phyloP scores from a whole-genome alignment of 441 rosid genomes.

The Codiaeum variegatum region DNA sequence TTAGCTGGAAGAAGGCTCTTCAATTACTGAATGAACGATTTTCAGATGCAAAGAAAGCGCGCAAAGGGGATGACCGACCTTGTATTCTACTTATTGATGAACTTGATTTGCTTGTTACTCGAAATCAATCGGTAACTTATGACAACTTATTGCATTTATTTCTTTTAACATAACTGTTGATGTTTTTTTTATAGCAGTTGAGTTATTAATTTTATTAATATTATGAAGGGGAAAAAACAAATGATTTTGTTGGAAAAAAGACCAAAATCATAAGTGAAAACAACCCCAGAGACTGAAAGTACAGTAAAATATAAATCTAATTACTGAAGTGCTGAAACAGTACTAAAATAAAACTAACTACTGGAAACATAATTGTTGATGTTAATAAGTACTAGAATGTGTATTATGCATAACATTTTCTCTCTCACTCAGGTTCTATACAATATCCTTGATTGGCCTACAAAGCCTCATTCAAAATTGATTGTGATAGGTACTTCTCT shows the following conservation, averaged over 20 bases:
- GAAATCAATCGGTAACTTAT: slow-evolving; percentile 82
- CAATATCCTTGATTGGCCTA: slow-evolving; percentile 96
- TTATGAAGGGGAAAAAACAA: too few species aligned
- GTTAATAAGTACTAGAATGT: slow-evolving; percentile 4
- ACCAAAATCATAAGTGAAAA: too few species aligned
- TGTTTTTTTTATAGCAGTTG: too few species aligned
- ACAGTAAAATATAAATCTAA: too few species aligned
- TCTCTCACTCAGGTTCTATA: slow-evolving; percentile 55
- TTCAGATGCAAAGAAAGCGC: slow-evolving; percentile 56
- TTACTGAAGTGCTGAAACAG: too few species aligned
- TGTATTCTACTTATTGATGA: slow-evolving; percentile 94
- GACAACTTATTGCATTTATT: neutral
- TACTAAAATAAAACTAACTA: too few species aligned
- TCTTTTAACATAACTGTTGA: neutral
- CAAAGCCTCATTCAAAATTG: slow-evolving; percentile 75
- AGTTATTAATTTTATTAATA: too few species aligned
- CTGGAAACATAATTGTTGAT: neutral
- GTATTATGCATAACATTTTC: slow-evolving; percentile 14
- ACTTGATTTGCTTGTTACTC: slow-evolving; percentile 90
- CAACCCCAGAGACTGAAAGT: too few species aligned
- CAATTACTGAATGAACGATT: slow-evolving; percentile 75
- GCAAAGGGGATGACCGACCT: slow-evolving; percentile 63
- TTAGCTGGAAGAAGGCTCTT: slow-evolving; percentile 89
- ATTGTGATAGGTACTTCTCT: slow-evolving; percentile 64
- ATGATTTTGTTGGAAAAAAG: too few species aligned